Percentiles rank a stretch among this genome's conserved stretches.
Evolutionary conservation across 192 early-diverging fungal genomes (phyloP).

Genomic region (Entomortierella lignicola): DNA sequence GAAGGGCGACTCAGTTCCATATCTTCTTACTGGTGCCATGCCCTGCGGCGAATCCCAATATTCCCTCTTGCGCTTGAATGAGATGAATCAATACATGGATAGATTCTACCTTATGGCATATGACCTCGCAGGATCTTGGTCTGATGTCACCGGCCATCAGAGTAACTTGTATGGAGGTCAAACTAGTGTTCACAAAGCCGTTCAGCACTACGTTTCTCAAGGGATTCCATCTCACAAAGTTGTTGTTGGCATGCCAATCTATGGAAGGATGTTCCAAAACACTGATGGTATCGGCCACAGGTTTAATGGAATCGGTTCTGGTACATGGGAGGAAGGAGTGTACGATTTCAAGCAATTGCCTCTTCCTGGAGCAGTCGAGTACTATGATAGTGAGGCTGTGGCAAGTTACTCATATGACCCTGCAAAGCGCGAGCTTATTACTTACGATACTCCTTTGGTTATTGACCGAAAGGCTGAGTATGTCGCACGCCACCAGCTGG

Average conservation of each 20-base stretch:
- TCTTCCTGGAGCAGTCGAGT: slow-evolving; percentile 67
- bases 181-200: slow-evolving; percentile 73
- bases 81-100: slow-evolving; percentile 76
- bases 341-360: slow-evolving; percentile 91
- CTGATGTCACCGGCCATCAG: slow-evolving; percentile 81
- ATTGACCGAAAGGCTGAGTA: slow-evolving; percentile 77
- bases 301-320: slow-evolving; percentile 79
- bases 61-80: slow-evolving; percentile 66
- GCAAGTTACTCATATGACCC: slow-evolving; percentile 88
- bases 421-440: slow-evolving; percentile 74
- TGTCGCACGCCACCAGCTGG: slow-evolving; percentile 63
- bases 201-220: slow-evolving; percentile 72
- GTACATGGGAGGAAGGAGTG: slow-evolving; percentile 91
- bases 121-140: slow-evolving; percentile 79
- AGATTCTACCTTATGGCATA: slow-evolving; percentile 95
- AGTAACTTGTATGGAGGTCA: slow-evolving; percentile 80
- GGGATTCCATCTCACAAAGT: slow-evolving; percentile 89
- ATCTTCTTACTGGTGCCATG: slow-evolving; percentile 77
- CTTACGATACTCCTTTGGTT: slow-evolving; percentile 82
- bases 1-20: slow-evolving; percentile 48
- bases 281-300: slow-evolving; percentile 74
- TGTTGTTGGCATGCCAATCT: slow-evolving; percentile 91
- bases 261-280: slow-evolving; percentile 93
- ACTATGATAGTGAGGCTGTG: slow-evolving; percentile 81
- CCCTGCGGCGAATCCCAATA: slow-evolving; percentile 74